These are phyloP conservation scores for Rosa persica DNA, from an alignment of 306 rosid species.

Conservation along the genomic window DNA sequence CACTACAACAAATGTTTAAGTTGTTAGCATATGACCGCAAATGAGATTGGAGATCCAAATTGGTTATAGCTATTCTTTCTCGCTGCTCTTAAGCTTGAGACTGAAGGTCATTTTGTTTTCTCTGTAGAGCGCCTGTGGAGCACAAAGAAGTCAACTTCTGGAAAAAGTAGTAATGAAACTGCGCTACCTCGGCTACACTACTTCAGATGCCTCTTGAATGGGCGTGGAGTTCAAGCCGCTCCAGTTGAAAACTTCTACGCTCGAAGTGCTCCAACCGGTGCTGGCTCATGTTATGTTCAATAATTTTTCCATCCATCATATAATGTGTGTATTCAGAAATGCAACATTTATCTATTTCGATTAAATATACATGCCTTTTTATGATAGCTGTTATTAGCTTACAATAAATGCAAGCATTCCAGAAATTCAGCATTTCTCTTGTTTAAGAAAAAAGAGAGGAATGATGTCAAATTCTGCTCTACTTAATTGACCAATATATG, in stretches of 20 bases:
- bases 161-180: slow-evolving; percentile 34
- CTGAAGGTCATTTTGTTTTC: slow-evolving; percentile 20
- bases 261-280: slow-evolving; percentile 65
- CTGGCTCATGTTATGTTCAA: slow-evolving; percentile 88
- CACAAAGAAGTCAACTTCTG: slow-evolving; percentile 40
- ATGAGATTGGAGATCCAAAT: not conserved
- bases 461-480: not conserved
- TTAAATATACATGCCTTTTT: not conserved
- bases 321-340: not conserved
- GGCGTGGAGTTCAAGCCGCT: slow-evolving; percentile 83
- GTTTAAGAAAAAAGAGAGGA: not conserved
- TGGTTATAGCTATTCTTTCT: not conserved
- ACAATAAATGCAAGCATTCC: no score
- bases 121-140: slow-evolving; percentile 86
- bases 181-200: slow-evolving; percentile 64
- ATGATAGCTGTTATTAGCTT: not conserved
- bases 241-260: slow-evolving; percentile 67
- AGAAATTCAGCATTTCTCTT: not conserved
- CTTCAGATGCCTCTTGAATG: slow-evolving; percentile 83
- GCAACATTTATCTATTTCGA: not conserved
- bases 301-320: slow-evolving; percentile 29
- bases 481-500: not conserved
- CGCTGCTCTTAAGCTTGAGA: slow-evolving; percentile 16
- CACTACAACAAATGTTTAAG: not conserved
- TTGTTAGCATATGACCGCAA: not conserved